Percentiles rank a stretch among this genome's conserved stretches.
phyloP scores from a whole-genome alignment of 2,329 filamentous ascomycete species.

The Alternaria sp. region DNA sequence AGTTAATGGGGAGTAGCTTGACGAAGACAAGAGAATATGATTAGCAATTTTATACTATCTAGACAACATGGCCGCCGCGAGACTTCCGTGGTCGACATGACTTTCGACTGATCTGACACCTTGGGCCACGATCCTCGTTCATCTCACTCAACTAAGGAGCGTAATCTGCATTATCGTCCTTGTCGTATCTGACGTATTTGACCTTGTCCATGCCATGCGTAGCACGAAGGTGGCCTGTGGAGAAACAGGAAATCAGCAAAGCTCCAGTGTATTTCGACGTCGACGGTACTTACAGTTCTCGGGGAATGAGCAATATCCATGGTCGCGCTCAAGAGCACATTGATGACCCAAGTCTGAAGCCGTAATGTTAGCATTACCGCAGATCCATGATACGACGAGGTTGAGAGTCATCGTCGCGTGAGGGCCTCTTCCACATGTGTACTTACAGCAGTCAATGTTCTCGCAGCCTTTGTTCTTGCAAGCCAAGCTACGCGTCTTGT shows the following conservation, averaged over 20 bases:
- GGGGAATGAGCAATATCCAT: constrained; percentile 46
- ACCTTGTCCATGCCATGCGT: constrained; percentile 51
- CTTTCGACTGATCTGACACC: too few species aligned
- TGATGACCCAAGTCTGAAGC: constrained; percentile 49
- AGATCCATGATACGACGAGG: background rate
- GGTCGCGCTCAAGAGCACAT: constrained; percentile 45
- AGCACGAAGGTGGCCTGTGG: constrained; percentile 37
- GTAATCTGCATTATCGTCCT: constrained; percentile 29
- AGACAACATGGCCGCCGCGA: background rate
- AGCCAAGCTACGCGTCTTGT: constrained; percentile 50
- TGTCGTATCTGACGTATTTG: constrained; percentile 35
- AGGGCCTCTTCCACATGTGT: background rate
- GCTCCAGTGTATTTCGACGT: background rate
- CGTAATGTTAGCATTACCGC: constrained; percentile 6
- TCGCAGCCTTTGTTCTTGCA: constrained; percentile 50
- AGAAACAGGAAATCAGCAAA: background rate
- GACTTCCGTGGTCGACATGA: background rate
- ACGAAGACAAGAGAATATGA: background rate
- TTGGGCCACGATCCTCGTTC: background rate
- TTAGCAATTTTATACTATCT: background rate
- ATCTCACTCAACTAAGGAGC: constrained; percentile 2
- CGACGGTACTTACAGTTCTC: constrained; percentile 36
- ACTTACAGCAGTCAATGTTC: constrained; percentile 51
- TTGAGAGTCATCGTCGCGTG: background rate
- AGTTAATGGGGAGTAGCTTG: background rate